phyloP scores from a whole-genome alignment of 2,329 filamentous ascomycete species.

The Aspergillus viridinutans region DNA sequence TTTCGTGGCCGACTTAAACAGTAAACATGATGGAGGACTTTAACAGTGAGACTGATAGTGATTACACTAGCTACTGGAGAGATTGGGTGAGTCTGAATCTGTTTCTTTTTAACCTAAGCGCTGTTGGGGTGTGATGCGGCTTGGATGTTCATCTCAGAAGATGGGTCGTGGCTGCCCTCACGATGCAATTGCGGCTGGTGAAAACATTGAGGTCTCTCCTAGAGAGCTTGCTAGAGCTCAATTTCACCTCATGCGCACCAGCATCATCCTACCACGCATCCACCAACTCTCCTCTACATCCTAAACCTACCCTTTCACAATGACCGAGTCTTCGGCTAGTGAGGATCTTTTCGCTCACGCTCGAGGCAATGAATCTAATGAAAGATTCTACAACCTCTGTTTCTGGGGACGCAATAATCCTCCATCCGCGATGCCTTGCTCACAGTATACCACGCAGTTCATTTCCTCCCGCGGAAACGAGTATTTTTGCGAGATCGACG shows the following conservation, averaged over 20 bases:
- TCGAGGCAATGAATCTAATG: not conserved
- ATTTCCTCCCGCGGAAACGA: slow-evolving; percentile 97
- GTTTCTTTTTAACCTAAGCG: slow-evolving; percentile 5
- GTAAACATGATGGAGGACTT: slow-evolving; percentile 79
- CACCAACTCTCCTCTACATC: not conserved
- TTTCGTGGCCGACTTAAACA: not conserved
- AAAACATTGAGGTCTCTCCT: not conserved
- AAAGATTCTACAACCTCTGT: not conserved
- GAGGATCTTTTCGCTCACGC: not conserved
- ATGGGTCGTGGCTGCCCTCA: slow-evolving; percentile 4
- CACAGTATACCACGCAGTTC: slow-evolving; percentile 59
- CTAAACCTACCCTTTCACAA: not conserved
- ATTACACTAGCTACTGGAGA: slow-evolving; percentile 98
- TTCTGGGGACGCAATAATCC: not conserved
- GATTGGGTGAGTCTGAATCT: slow-evolving; percentile 76
- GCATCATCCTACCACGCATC: not conserved
- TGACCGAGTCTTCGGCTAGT: not conserved
- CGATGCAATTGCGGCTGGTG: slow-evolving; percentile 9
- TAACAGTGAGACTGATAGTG: slow-evolving; percentile 94
- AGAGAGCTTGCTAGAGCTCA: not conserved
- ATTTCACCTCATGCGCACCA: not conserved
- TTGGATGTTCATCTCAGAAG: slow-evolving; percentile 5
- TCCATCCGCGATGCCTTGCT: not conserved
- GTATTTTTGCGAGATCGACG: slow-evolving; percentile 99
- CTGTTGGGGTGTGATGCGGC: slow-evolving; percentile 5